Percentiles rank a stretch among this genome's conserved stretches.
These are phyloP conservation scores for Wickerhamomyces chaumierensis DNA, from an alignment of 805 yeast species.

Conservation along the genomic window DNA sequence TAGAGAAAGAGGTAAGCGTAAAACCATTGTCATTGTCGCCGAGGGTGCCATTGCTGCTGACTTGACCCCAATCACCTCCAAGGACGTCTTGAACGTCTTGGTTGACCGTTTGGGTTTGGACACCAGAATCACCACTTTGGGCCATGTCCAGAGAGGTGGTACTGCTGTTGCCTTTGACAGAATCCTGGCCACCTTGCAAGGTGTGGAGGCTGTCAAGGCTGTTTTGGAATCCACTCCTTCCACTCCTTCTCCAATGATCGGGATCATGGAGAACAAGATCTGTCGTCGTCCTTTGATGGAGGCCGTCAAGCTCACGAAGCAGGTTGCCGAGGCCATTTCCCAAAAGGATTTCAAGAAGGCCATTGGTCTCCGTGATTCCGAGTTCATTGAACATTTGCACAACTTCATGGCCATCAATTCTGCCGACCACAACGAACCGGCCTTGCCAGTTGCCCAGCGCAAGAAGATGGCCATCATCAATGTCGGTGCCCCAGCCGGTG, in stretches of 20 bases:
- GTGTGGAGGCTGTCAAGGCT: conserved; percentile 94
- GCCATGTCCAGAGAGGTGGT: conserved; percentile 99
- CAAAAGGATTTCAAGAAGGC: conserved; percentile 76
- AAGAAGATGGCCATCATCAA: conserved; percentile 77
- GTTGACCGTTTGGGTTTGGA: conserved; percentile 73
- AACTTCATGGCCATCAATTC: conserved; percentile 62
- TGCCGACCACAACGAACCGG: conserved; percentile 52
- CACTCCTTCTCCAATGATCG: conserved; percentile 92
- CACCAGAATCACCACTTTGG: conserved; percentile 89
- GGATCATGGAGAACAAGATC: conserved; percentile 77
- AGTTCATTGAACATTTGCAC: conserved; percentile 68
- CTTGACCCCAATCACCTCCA: conserved; percentile 69
- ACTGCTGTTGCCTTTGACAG: conserved; percentile 95
- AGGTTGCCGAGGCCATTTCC: conserved; percentile 84
- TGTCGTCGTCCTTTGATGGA: conserved; percentile 79
- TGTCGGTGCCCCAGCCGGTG: conserved; percentile 97
- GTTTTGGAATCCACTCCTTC: conserved; percentile 80
- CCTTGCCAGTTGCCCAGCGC: conserved; percentile 48
- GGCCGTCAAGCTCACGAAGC: conserved; percentile 76
- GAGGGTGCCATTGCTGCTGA: conserved; percentile 91
- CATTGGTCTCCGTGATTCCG: conserved; percentile 76
- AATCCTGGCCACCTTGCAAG: conserved; percentile 85
- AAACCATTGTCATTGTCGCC: conserved; percentile 92
- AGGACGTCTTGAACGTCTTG: conserved; percentile 71
- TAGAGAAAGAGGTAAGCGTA: conserved; percentile 80